Evolutionary conservation across 768 basidiomycete species (phyloP), one percentile per base, ranked within the genome.

Genomic region (Lentinula guzmanii): DNA sequence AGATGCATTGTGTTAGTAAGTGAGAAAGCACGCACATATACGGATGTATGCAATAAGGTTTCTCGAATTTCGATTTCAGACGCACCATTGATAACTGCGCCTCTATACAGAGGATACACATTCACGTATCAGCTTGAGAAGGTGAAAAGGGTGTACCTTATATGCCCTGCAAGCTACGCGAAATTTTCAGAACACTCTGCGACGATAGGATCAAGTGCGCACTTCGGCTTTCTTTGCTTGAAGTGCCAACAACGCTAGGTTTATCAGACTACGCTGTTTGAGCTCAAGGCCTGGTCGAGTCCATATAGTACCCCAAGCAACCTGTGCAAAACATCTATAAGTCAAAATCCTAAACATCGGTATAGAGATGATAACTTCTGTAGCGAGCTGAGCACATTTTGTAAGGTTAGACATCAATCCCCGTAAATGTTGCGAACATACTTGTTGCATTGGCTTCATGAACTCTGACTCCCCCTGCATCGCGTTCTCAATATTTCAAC

Each of bases 271-370:
- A 37, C 79, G 73, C 59, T 79, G 78, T 63, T 79, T 80, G 45
- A 73, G 70, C 64, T 80, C 77, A 2, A 80, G 68, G 8, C 79
- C 78, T 35, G 78, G 77, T 51, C 79, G 72, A 48, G 78, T 76
- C 77, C 78, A 80, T 55, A 79, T 78, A 4, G 76, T 78, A 16
- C 79, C 79, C 78, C 78, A 80, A 2, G 74, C 79, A 13, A 73
- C 75, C 77, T 78, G 51, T 31, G 33, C 28, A 34, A 34, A 18
- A n/a, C 18, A n/a, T n/a, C 35, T 5, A 54, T 24, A 28, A 51
- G 21, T 28, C 16, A 31, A 13, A 7, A 39, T 21, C 28, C 18
- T 53, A 31, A 37, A 48, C n/a, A 35, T 15, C 37, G 43, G 63
- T 59, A 34, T 45, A 75, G 34, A 59, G 15, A 16, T n/a, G 58